A percentile compares a stretch with the other conserved stretches of the same genome.
phyloP scores from a whole-genome alignment of 495 filamentous ascomycete species.

The Chaetomidium leptoderma region DNA sequence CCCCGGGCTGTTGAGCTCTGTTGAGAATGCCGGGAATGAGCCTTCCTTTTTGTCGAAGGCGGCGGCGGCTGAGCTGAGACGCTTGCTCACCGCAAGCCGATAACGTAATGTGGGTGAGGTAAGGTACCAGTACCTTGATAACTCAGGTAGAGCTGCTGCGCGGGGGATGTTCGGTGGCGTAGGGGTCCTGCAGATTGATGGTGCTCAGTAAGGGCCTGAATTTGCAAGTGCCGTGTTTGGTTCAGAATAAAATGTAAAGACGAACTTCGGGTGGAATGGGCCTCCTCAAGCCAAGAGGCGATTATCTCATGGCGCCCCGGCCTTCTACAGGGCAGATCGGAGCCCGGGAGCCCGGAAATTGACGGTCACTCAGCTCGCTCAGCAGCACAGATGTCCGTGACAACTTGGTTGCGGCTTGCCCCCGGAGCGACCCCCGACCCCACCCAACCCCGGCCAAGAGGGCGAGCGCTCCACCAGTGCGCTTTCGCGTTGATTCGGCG shows the following conservation, averaged over 20 bases:
- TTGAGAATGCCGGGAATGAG: background rate
- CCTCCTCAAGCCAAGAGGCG: background rate
- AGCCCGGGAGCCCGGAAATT: slow-evolving; percentile 7
- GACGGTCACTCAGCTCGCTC: background rate
- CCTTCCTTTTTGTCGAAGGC: background rate
- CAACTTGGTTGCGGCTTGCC: slow-evolving; percentile 3
- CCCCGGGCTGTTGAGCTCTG: too few species aligned
- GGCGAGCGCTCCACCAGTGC: background rate
- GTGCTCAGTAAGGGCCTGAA: background rate
- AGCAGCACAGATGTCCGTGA: background rate
- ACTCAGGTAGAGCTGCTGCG: background rate
- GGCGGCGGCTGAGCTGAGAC: background rate
- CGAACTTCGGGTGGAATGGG: background rate
- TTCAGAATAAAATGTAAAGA: background rate
- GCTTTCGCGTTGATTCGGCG: background rate
- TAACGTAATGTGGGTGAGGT: slow-evolving; percentile 1
- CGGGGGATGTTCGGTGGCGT: background rate
- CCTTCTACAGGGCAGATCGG: slow-evolving; percentile 5
- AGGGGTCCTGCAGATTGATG: background rate
- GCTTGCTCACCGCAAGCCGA: background rate
- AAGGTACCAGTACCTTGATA: background rate
- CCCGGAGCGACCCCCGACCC: too few species aligned
- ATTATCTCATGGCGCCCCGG: slow-evolving; percentile 1
- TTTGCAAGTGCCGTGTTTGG: background rate
- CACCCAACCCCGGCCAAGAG: background rate